Conservation (phyloP, 2,329 filamentous ascomycete genomes). For the Curvularia verruculosa region DNA sequence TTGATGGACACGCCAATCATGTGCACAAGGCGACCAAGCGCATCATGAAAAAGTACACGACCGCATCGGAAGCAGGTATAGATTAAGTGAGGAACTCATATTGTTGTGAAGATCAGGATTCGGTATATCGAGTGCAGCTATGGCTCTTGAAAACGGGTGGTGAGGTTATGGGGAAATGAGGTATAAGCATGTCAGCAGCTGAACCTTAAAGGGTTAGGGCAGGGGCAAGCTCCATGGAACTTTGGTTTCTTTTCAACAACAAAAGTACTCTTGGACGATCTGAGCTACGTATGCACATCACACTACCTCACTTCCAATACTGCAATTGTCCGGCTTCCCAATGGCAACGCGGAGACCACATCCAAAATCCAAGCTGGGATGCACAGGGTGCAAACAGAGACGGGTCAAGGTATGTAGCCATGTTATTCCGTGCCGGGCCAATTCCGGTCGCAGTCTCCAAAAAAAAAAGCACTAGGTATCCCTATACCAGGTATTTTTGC, state of each 20-base stretch:
- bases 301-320: neutral
- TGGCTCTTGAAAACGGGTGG: neutral
- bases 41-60: neutral
- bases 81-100: neutral
- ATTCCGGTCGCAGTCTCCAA: neutral
- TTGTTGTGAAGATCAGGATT: neutral
- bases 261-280: neutral
- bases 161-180: neutral
- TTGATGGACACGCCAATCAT: slow-evolving; percentile 1
- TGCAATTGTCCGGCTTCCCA: neutral
- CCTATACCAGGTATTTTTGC: neutral
- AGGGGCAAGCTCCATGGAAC: neutral
- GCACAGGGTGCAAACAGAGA: slow-evolving; percentile 24
- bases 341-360: slow-evolving; percentile 22
- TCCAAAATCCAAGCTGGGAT: slow-evolving; percentile 20
- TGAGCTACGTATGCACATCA: neutral
- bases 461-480: neutral
- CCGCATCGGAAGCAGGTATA: neutral
- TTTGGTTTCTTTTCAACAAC: no score
- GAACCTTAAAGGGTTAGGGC: neutral
- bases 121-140: neutral
- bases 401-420: slow-evolving; percentile 29
- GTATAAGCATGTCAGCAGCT: neutral
- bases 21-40: slow-evolving; percentile 5
- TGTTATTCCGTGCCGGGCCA: neutral